Evolutionary conservation across 116 monocot genomes (phyloP), one percentile per base, ranked within the genome.

Genomic region (Posidonia oceanica): DNA sequence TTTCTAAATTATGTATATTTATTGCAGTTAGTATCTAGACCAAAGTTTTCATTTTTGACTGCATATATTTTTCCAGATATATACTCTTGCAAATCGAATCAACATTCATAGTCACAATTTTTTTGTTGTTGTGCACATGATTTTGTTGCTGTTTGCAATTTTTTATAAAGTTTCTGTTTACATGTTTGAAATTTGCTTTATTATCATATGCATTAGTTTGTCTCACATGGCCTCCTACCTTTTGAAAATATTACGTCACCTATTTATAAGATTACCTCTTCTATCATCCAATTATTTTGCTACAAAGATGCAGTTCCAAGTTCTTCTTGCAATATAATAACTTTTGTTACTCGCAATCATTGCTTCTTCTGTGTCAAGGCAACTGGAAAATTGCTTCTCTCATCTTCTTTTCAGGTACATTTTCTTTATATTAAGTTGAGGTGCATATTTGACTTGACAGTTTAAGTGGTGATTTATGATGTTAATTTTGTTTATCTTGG

Each of bases 11-110:
- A 14, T 62, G 12, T 63, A 54, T 2, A 20, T 21, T 59, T 1
- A 83, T 62, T 85, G 80, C 69, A 83, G 82, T 36, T 77, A 83
- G 56, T 88, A 85, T 84, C 5, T 39, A 13, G 16, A 64, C 10
- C 16, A 0, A 17, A 14, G 37, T 40, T 11, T 37, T 64, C 39
- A 18, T 14, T 16, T 64, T 64, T 7, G 16, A 39, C 16, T 39
- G 4, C 18, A 57, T 57, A 12, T 57, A 57, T 57, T 42, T 42
- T 42, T 42, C 42, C 57, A 57, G n/a, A 83, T 88, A 57, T 72
- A 79, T 16, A 81, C 83, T 66, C 91, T 85, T 77, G 88, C 29
- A 29, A 29, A 29, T 29, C 29, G 1, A 29, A 29, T 29, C 29
- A 29, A 29, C 1, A 29, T 29, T 29, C 29, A 29, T 29, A 29